These are phyloP conservation scores for Trichoderma virens DNA, from an alignment of 495 filamentous ascomycete genomes.

Conservation along the genomic window DNA sequence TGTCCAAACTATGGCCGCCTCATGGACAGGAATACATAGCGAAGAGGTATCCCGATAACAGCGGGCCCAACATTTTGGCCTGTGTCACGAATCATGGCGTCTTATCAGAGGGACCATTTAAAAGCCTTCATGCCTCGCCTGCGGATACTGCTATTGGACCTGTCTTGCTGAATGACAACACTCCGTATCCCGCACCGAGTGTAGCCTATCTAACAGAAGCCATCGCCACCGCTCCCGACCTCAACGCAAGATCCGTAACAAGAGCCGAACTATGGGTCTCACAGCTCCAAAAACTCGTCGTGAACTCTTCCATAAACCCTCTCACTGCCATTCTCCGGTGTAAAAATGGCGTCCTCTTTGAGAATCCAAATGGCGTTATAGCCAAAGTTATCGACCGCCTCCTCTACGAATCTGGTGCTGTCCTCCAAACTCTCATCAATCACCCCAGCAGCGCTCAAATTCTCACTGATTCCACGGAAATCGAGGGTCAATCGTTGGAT, in stretches of 20 bases:
- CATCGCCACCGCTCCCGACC: constrained; percentile 23
- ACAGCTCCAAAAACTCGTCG: constrained; percentile 53
- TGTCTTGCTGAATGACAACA: constrained; percentile 16
- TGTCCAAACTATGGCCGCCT: constrained; percentile 63
- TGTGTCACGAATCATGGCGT: constrained; percentile 72
- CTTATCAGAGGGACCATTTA: constrained; percentile 47
- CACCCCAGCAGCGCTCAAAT: constrained; percentile 21
- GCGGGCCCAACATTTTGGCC: constrained; percentile 57
- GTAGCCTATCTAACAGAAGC: constrained; percentile 18
- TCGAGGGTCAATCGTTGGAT: constrained; percentile 15
- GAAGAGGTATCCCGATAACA: constrained; percentile 19
- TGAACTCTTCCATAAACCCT: constrained; percentile 76
- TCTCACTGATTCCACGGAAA: not conserved
- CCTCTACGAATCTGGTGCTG: constrained; percentile 55
- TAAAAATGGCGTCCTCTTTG: constrained; percentile 65
- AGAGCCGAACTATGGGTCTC: constrained; percentile 45
- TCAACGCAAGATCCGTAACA: constrained; percentile 36
- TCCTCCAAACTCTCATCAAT: constrained; percentile 43
- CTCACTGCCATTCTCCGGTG: constrained; percentile 66
- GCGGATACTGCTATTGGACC: constrained; percentile 35
- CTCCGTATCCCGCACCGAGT: not conserved
- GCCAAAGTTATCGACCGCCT: constrained; percentile 43
- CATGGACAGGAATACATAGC: constrained; percentile 31
- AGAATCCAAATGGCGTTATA: constrained; percentile 46
- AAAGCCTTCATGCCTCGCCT: constrained; percentile 56